Conservation (phyloP, 106 monocot genomes). For the Allium fistulosum region DNA sequence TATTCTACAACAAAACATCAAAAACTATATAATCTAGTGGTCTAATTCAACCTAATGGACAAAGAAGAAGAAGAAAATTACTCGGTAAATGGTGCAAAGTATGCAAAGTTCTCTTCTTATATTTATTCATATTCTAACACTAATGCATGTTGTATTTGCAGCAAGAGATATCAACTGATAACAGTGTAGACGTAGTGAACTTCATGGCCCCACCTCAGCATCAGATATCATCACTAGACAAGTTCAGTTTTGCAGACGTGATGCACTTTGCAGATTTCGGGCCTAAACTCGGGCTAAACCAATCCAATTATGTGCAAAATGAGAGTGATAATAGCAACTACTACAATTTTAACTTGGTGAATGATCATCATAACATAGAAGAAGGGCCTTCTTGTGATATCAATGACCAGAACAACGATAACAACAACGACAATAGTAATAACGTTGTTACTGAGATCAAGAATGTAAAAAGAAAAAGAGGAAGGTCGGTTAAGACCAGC, state of each 20-base stretch:
- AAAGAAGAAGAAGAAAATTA: slow-evolving; percentile 23
- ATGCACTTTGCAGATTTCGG: slow-evolving; percentile 86
- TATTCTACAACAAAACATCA: background rate
- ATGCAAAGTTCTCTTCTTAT: background rate
- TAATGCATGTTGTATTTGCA: background rate
- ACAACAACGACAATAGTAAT: too few species aligned
- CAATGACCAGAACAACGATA: too few species aligned
- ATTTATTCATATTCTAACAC: background rate
- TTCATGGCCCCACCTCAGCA: slow-evolving; percentile 33
- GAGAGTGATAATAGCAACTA: slow-evolving; percentile 27
- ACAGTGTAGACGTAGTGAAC: slow-evolving; percentile 49
- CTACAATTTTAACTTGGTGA: slow-evolving; percentile 22
- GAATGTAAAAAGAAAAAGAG: slow-evolving; percentile 41
- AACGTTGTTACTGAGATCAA: slow-evolving; percentile 15
- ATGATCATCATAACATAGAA: background rate
- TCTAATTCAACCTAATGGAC: slow-evolving; percentile 10
- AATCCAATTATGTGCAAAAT: background rate
- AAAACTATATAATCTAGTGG: background rate
- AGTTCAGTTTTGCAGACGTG: slow-evolving; percentile 66
- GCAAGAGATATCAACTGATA: background rate
- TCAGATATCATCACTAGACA: slow-evolving; percentile 26
- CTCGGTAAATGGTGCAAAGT: slow-evolving; percentile 4
- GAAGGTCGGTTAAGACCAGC: slow-evolving; percentile 58
- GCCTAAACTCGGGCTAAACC: slow-evolving; percentile 36
- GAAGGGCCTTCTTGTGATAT: background rate